Percentiles rank a stretch among this genome's conserved stretches.
Evolutionary conservation across 2,329 filamentous ascomycete genomes (phyloP).

Genomic region (Fonsecaea pugnacius): DNA sequence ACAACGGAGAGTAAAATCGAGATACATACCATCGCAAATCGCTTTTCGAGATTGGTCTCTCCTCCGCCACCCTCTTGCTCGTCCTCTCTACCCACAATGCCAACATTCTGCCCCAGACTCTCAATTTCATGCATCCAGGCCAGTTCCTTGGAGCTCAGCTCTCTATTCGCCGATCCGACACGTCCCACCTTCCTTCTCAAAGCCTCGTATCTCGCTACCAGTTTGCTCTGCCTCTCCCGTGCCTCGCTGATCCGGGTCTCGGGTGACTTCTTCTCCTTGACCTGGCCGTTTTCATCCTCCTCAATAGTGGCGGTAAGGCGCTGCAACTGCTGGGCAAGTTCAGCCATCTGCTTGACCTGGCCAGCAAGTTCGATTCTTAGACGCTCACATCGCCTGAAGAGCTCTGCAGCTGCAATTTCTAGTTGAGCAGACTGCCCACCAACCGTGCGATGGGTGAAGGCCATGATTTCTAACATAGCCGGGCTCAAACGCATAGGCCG

Average conservation of each 20-base stretch:
- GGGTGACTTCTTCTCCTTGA: conserved; percentile 42
- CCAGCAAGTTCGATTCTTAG: conserved; percentile 53
- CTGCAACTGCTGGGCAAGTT: conserved; percentile 52
- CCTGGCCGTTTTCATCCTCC: conserved; percentile 41
- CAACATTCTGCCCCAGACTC: conserved; percentile 45
- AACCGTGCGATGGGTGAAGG: conserved; percentile 53
- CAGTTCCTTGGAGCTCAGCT: conserved; percentile 53
- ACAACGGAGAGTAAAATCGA: neutral
- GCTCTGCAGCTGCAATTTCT: conserved; percentile 54
- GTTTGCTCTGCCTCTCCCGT: conserved; percentile 46
- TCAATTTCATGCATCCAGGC: conserved; percentile 52
- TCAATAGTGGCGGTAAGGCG: conserved; percentile 47
- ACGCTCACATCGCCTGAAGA: conserved; percentile 58
- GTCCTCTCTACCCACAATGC: conserved; percentile 35
- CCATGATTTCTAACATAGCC: conserved; percentile 54
- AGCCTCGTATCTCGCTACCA: conserved; percentile 50
- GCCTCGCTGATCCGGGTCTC: conserved; percentile 49
- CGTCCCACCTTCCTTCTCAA: conserved; percentile 48
- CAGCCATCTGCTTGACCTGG: conserved; percentile 51
- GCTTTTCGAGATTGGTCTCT: conserved; percentile 39
- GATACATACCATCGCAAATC: conserved; percentile 48
- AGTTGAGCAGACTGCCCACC: conserved; percentile 52
- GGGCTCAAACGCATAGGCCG: conserved; percentile 55
- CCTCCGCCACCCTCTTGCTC: conserved; percentile 29
- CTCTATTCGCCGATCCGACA: conserved; percentile 47